Conservation (phyloP, 2,329 filamentous ascomycete species). For the Scleromitrula shiraiana region DNA sequence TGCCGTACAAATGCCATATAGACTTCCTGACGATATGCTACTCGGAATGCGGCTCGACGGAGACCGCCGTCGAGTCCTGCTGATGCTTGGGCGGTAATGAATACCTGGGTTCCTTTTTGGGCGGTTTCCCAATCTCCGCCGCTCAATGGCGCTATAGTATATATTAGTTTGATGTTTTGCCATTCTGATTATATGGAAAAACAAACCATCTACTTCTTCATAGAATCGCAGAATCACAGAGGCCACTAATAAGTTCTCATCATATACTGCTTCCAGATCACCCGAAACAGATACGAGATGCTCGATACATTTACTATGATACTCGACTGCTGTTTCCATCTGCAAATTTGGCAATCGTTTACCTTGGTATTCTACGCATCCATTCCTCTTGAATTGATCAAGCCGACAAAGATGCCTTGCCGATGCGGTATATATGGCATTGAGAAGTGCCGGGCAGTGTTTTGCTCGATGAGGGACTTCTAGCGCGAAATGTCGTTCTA, state of each 20-base stretch:
- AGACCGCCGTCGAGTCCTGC: constrained; percentile 29
- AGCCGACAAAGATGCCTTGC: constrained; percentile 32
- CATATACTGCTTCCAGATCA: constrained; percentile 31
- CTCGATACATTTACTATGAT: constrained; percentile 35
- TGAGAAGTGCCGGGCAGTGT: constrained; percentile 32
- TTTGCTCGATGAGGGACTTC: constrained; percentile 35
- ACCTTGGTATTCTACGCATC: constrained; percentile 18
- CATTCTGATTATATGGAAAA: no score
- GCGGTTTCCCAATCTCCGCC: constrained; percentile 19
- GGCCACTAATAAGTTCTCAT: constrained; percentile 33
- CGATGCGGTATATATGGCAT: constrained; percentile 30
- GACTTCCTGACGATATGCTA: constrained; percentile 41
- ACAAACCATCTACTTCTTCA: constrained; percentile 34
- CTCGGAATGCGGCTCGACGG: constrained; percentile 39
- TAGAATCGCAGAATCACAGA: constrained; percentile 33
- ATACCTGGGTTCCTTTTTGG: constrained; percentile 19
- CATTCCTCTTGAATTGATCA: constrained; percentile 21
- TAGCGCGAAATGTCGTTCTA: constrained; percentile 33
- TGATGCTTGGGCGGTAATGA: constrained; percentile 25
- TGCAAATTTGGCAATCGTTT: constrained; percentile 26
- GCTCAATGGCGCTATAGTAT: constrained; percentile 15
- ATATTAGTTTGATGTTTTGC: background rate
- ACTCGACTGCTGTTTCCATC: constrained; percentile 32
- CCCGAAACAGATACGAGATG: constrained; percentile 33
- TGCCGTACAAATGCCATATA: constrained; percentile 38